Evolutionary conservation across 352 stramenopile genomes (phyloP).

Genomic region (Achlya hypogyna): DNA sequence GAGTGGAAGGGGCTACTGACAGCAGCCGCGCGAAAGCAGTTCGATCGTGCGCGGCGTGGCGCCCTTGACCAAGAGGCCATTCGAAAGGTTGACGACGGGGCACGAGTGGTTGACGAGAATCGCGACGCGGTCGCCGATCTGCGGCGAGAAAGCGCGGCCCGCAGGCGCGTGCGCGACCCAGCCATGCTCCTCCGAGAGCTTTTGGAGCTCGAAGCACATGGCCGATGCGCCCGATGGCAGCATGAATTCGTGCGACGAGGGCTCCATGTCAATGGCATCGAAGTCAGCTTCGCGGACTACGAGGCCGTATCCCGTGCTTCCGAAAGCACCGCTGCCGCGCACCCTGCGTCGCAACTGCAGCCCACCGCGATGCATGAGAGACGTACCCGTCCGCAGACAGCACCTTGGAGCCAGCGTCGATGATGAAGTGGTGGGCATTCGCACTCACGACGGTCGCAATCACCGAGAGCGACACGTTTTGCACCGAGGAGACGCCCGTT

Average conservation of each 20-base stretch:
- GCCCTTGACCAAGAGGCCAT: conserved; percentile 49
- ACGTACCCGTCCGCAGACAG: conserved; percentile 51
- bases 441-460: conserved; percentile 58
- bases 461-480: conserved; percentile 50
- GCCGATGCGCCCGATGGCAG: conserved; percentile 29
- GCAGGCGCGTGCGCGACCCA: conserved; percentile 47
- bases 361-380: not conserved
- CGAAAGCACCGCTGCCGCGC: conserved; percentile 32
- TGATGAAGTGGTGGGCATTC: conserved; percentile 66
- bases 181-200: conserved; percentile 65
- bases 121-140: conserved; percentile 47
- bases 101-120: conserved; percentile 64
- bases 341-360: not conserved
- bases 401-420: conserved; percentile 63
- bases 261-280: conserved; percentile 37
- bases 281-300: conserved; percentile 67
- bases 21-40: conserved; percentile 16
- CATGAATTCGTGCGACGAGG: conserved; percentile 30
- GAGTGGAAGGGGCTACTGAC: conserved; percentile 1
- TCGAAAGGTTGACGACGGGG: conserved; percentile 53
- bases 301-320: conserved; percentile 44
- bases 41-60: not conserved
- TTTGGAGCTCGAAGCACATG: conserved; percentile 55
- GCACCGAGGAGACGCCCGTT: conserved; percentile 47
- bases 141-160: conserved; percentile 16